Percentiles rank a stretch among this genome's conserved stretches.
These are phyloP conservation scores for Oryza meyeriana DNA, from an alignment of 176 grass and related monocot species.

Conservation along the genomic window DNA sequence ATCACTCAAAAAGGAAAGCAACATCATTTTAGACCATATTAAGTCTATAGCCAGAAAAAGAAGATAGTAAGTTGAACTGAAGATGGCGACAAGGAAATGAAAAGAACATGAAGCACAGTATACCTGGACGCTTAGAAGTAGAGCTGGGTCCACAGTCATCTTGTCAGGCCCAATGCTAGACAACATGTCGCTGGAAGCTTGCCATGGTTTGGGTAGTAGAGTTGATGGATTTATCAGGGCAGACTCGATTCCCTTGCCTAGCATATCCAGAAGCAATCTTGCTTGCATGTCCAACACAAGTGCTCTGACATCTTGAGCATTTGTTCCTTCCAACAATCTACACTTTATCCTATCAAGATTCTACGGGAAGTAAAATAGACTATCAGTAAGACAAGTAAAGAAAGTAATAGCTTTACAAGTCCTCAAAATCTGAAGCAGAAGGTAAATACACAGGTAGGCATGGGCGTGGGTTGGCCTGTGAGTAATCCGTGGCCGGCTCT, in stretches of 20 bases:
- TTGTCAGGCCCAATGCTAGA: slow-evolving; percentile 92
- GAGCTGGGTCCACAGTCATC: slow-evolving; percentile 85
- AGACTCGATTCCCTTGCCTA: slow-evolving; percentile 95
- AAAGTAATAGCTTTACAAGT: slow-evolving; percentile 18
- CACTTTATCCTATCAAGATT: slow-evolving; percentile 99
- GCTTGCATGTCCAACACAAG: slow-evolving; percentile 99
- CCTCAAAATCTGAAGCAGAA: slow-evolving; percentile 18
- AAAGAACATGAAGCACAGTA: slow-evolving; percentile 16
- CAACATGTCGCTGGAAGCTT: slow-evolving; percentile 74
- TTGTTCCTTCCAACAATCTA: slow-evolving; percentile 96
- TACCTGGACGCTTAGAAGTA: slow-evolving; percentile 86
- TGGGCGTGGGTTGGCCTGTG: no score
- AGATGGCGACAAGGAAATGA: slow-evolving; percentile 17
- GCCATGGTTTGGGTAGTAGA: slow-evolving; percentile 88
- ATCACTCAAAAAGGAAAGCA: background rate
- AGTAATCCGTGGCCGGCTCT: no score
- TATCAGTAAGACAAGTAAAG: background rate
- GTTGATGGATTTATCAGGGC: slow-evolving; percentile 94
- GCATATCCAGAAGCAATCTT: slow-evolving; percentile 96
- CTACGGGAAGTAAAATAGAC: slow-evolving; percentile 41
- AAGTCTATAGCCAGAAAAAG: background rate
- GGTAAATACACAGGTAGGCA: no score
- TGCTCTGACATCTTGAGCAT: slow-evolving; percentile 98
- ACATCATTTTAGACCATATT: background rate
- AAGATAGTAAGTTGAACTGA: slow-evolving; percentile 6